Evolutionary conservation across 2,329 filamentous ascomycete species (phyloP).

Genomic region (Lachnellula occidentalis): DNA sequence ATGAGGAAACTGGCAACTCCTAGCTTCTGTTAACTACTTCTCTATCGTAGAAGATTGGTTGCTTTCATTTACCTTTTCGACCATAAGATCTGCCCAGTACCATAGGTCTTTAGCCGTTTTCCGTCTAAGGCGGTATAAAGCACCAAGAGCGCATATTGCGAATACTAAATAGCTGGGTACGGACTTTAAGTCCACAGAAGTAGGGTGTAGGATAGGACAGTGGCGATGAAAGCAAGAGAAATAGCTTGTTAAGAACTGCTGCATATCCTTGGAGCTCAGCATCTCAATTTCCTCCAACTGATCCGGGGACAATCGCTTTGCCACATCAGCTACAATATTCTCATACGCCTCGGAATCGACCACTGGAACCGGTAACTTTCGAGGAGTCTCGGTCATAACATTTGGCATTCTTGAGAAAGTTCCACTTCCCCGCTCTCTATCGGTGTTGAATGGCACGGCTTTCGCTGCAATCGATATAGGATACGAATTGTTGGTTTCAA

Average conservation of each 20-base stretch:
- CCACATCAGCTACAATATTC: neutral
- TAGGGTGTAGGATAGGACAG: neutral
- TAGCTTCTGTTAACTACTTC: too few species aligned
- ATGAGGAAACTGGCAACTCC: too few species aligned
- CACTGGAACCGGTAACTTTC: neutral
- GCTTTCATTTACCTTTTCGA: too few species aligned
- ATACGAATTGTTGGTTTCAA: too few species aligned
- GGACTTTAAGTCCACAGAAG: neutral
- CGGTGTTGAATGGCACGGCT: too few species aligned
- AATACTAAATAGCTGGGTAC: constrained; percentile 29
- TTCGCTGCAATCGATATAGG: too few species aligned
- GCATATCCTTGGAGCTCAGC: neutral
- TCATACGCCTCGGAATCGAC: neutral
- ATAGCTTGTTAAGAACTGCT: neutral
- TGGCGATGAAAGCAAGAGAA: neutral
- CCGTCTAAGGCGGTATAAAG: constrained; percentile 30
- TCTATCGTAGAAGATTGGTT: too few species aligned
- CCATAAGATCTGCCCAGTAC: constrained; percentile 1
- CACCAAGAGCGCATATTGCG: constrained; percentile 34
- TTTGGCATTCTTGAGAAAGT: too few species aligned
- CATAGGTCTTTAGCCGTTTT: constrained; percentile 25
- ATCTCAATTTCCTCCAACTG: neutral
- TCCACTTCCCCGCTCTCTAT: too few species aligned
- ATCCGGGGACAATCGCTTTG: neutral
- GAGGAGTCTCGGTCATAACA: too few species aligned